Evolutionary conservation across 148 eudicot genomes (phyloP).

Genomic region (Cornus kousa): DNA sequence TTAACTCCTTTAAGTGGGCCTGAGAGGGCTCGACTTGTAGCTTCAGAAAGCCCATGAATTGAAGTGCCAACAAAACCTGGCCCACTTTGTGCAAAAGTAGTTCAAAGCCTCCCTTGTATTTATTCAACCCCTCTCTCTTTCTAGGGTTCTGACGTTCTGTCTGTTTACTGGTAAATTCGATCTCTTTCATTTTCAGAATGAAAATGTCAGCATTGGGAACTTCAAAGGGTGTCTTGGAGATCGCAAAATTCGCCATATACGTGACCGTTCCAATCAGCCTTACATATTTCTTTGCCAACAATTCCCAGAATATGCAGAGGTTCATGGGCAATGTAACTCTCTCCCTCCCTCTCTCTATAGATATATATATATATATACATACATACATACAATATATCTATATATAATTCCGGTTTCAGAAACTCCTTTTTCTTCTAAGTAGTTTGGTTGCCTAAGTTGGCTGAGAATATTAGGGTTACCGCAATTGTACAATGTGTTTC

Average conservation of each 20-base stretch:
- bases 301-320: conserved; percentile 66
- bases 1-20: not conserved
- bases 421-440: too few species aligned
- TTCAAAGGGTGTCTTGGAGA: conserved; percentile 77
- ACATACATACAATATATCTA: too few species aligned
- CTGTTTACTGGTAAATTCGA: not conserved
- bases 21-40: too few species aligned
- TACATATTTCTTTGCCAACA: conserved; percentile 83
- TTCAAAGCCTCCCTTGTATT: not conserved
- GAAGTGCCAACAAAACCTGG: not conserved
- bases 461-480: too few species aligned
- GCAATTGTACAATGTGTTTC: too few species aligned
- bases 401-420: too few species aligned
- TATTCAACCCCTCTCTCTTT: not conserved
- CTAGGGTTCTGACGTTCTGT: not conserved
- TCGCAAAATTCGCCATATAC: conserved; percentile 77
- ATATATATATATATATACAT: too few species aligned
- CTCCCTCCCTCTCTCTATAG: conserved; percentile 4
- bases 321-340: conserved; percentile 69
- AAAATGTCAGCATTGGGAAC: conserved; percentile 78
- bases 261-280: conserved; percentile 74
- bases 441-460: too few species aligned
- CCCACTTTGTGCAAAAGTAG: not conserved
- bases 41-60: not conserved
- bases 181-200: not conserved